A percentile compares a stretch with the other conserved stretches of the same genome.
Evolutionary conservation across 495 filamentous ascomycete genomes (phyloP).

Genomic region (Bacidia gigantensis): DNA sequence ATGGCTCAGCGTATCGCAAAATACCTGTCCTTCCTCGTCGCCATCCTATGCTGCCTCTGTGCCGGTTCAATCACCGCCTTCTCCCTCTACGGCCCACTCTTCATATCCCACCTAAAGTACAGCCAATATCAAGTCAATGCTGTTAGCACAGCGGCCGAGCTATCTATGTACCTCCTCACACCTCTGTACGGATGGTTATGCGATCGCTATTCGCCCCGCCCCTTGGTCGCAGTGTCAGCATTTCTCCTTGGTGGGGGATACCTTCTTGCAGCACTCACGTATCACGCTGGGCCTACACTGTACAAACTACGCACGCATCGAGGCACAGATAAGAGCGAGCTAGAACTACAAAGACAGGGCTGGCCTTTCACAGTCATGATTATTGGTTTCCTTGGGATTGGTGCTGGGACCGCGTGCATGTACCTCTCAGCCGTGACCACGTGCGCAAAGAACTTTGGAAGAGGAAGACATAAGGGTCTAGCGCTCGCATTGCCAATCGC

Average conservation of each 20-base stretch:
- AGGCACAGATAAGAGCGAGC: not conserved
- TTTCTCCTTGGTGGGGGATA: conserved; percentile 70
- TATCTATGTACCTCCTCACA: conserved; percentile 80
- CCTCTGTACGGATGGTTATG: conserved; percentile 82
- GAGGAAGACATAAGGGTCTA: conserved; percentile 73
- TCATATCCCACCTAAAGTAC: conserved; percentile 72
- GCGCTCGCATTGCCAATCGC: conserved; percentile 87
- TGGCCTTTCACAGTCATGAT: conserved; percentile 77
- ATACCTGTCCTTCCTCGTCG: conserved; percentile 45
- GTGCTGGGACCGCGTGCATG: conserved; percentile 71
- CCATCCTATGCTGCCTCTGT: conserved; percentile 52
- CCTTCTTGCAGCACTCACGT: conserved; percentile 65
- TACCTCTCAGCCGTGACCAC: conserved; percentile 81
- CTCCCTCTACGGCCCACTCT: conserved; percentile 79
- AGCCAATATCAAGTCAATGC: conserved; percentile 83
- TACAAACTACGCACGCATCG: conserved; percentile 27
- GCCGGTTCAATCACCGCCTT: conserved; percentile 78
- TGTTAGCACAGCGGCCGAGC: conserved; percentile 66
- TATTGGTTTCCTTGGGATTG: conserved; percentile 64
- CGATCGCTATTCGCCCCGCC: conserved; percentile 69
- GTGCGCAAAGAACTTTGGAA: conserved; percentile 92
- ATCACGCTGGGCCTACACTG: conserved; percentile 45
- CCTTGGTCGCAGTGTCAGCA: conserved; percentile 56
- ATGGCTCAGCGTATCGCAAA: conserved; percentile 38
- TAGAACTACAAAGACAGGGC: conserved; percentile 17